Evolutionary conservation across 2,329 filamentous ascomycete species (phyloP).

Genomic region (Drechslerella dactyloides): DNA sequence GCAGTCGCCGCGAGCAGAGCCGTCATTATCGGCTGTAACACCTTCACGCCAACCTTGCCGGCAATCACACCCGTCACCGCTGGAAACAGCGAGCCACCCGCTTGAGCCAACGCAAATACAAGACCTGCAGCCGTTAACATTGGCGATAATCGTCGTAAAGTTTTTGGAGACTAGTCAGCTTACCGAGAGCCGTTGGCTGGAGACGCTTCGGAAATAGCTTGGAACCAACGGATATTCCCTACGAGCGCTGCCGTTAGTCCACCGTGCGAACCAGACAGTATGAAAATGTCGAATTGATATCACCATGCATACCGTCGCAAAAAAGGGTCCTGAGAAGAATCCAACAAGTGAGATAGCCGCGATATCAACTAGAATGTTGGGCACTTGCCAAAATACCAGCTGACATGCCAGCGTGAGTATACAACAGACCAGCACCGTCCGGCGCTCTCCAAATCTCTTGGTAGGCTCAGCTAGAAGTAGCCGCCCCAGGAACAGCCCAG

Average conservation of each 20-base stretch:
- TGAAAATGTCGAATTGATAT: slow-evolving; percentile 18
- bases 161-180: not conserved
- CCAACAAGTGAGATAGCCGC: slow-evolving; percentile 65
- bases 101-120: slow-evolving; percentile 67
- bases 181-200: slow-evolving; percentile 45
- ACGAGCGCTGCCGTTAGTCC: not conserved
- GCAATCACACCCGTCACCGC: slow-evolving; percentile 65
- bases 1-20: slow-evolving; percentile 34
- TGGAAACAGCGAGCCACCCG: slow-evolving; percentile 65
- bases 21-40: slow-evolving; percentile 33
- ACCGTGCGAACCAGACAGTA: not conserved
- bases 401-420: slow-evolving; percentile 64
- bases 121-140: slow-evolving; percentile 57
- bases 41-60: slow-evolving; percentile 36
- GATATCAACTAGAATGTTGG: slow-evolving; percentile 62
- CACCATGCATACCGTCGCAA: slow-evolving; percentile 61
- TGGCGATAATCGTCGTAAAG: not conserved
- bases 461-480: slow-evolving; percentile 67
- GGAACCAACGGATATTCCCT: slow-evolving; percentile 64
- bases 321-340: slow-evolving; percentile 67
- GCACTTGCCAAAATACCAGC: slow-evolving; percentile 67
- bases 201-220: slow-evolving; percentile 35
- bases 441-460: slow-evolving; percentile 65
- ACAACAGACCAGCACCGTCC: slow-evolving; percentile 66
- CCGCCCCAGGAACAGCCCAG: slow-evolving; percentile 66